These are phyloP conservation scores for Vitis hybrid DNA, from an alignment of 177 flowering plant species.

Conservation along the genomic window DNA sequence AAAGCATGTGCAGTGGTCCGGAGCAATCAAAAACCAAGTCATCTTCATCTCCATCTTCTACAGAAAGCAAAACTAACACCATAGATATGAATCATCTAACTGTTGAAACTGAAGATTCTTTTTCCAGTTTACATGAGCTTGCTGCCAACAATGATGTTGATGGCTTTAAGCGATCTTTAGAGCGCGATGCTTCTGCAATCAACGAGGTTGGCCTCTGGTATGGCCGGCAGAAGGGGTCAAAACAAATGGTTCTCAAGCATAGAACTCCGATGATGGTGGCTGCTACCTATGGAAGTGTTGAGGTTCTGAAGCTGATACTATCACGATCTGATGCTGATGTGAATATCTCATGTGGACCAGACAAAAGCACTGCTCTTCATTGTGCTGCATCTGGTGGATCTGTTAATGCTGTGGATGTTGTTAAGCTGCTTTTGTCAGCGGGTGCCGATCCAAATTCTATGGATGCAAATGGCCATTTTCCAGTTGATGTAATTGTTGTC, in stretches of 20 bases:
- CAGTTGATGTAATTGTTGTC: slow-evolving; percentile 46
- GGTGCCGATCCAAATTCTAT: slow-evolving; percentile 39
- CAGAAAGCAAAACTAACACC: slow-evolving; percentile 6
- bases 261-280: slow-evolving; percentile 68
- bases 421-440: slow-evolving; percentile 45
- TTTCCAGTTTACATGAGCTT: slow-evolving; percentile 43
- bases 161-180: slow-evolving; percentile 31
- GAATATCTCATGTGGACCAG: slow-evolving; percentile 35
- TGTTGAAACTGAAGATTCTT: slow-evolving; percentile 32
- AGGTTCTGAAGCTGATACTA: slow-evolving; percentile 41
- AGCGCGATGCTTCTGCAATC: slow-evolving; percentile 26
- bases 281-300: slow-evolving; percentile 50
- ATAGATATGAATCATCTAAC: slow-evolving; percentile 11
- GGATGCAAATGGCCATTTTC: slow-evolving; percentile 37
- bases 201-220: slow-evolving; percentile 48
- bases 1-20: slow-evolving; percentile 20
- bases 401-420: slow-evolving; percentile 29
- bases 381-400: slow-evolving; percentile 64
- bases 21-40: slow-evolving; percentile 13
- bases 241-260: slow-evolving; percentile 41
- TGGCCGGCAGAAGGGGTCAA: slow-evolving; percentile 37
- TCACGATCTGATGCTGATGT: slow-evolving; percentile 35
- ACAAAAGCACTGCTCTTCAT: slow-evolving; percentile 58
- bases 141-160: slow-evolving; percentile 53
- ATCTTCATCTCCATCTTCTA: neutral